These are phyloP conservation scores for Penicillium expansum DNA, from an alignment of 2,329 filamentous ascomycete genomes.

Conservation along the genomic window DNA sequence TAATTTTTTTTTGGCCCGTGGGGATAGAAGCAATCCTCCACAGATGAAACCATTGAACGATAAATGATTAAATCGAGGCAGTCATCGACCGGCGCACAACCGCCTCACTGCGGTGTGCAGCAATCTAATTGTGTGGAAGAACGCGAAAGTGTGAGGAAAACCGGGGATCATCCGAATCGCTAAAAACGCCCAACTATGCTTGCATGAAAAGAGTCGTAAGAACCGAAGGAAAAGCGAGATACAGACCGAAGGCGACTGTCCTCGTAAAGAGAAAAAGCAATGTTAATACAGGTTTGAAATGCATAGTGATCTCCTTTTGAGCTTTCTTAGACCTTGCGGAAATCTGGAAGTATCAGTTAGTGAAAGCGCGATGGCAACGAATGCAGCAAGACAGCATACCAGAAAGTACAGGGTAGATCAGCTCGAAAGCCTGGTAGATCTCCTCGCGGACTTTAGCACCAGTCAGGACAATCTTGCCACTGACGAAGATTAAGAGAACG, in stretches of 20 bases:
- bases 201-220: slow-evolving; percentile 39
- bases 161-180: slow-evolving; percentile 37
- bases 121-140: slow-evolving; percentile 41
- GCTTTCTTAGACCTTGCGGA: slow-evolving; percentile 56
- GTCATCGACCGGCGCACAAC: slow-evolving; percentile 44
- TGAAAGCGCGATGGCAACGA: slow-evolving; percentile 10
- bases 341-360: slow-evolving; percentile 48
- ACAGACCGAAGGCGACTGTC: slow-evolving; percentile 11
- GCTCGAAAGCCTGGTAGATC: slow-evolving; percentile 94
- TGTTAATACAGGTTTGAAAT: slow-evolving; percentile 32
- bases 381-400: slow-evolving; percentile 52
- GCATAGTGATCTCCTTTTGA: slow-evolving; percentile 16
- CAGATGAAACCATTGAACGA: slow-evolving; percentile 21
- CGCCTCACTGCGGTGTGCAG: slow-evolving; percentile 42
- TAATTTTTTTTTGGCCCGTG: slow-evolving; percentile 25
- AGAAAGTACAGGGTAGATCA: slow-evolving; percentile 94
- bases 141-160: slow-evolving; percentile 24
- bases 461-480: slow-evolving; percentile 95
- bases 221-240: slow-evolving; percentile 13
- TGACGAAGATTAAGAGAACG: slow-evolving; percentile 95
- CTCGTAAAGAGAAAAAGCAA: slow-evolving; percentile 19
- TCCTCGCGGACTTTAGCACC: slow-evolving; percentile 97
- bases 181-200: slow-evolving; percentile 47
- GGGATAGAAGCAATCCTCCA: slow-evolving; percentile 3
- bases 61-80: slow-evolving; percentile 39